Evolutionary conservation across 805 yeast genomes (phyloP).

Genomic region (Metschnikowia amazonensis): DNA sequence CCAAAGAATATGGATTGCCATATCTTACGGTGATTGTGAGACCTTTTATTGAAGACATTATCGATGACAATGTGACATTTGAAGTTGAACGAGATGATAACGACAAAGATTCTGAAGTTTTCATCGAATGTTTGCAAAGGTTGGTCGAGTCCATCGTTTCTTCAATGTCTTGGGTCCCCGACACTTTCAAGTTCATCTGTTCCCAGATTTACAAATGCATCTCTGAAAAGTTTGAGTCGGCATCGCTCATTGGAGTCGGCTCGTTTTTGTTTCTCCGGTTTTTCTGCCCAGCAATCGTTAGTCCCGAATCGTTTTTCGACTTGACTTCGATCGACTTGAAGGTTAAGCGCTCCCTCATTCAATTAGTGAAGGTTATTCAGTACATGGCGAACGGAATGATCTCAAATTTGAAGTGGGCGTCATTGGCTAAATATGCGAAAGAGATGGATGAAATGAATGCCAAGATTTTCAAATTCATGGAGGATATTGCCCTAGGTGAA

Average conservation of each 20-base stretch:
- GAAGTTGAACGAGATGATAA: slow-evolving; percentile 58
- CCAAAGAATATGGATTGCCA: slow-evolving; percentile 59
- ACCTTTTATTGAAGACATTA: slow-evolving; percentile 55
- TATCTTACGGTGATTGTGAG: slow-evolving; percentile 52
- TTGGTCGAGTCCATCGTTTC: slow-evolving; percentile 57
- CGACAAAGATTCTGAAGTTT: slow-evolving; percentile 38
- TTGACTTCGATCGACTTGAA: slow-evolving; percentile 26
- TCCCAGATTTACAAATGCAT: slow-evolving; percentile 58
- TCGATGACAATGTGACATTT: slow-evolving; percentile 47
- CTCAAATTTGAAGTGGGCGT: slow-evolving; percentile 60
- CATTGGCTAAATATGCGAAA: slow-evolving; percentile 39
- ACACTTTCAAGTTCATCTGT: slow-evolving; percentile 68
- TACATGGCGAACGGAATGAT: slow-evolving; percentile 82
- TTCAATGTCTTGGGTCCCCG: slow-evolving; percentile 60
- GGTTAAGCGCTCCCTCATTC: slow-evolving; percentile 64
- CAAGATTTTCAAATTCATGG: slow-evolving; percentile 29
- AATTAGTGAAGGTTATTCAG: slow-evolving; percentile 80
- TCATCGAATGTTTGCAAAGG: slow-evolving; percentile 52
- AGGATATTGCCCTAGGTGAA: slow-evolving; percentile 19
- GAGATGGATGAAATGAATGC: slow-evolving; percentile 32
- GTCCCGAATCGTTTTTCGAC: slow-evolving; percentile 63
- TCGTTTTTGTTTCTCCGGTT: slow-evolving; percentile 80
- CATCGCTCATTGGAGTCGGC: slow-evolving; percentile 66
- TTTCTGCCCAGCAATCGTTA: slow-evolving; percentile 84
- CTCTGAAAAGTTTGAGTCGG: slow-evolving; percentile 56